Evolutionary conservation across 1,284 basidiomycete species (phyloP), one percentile per base, ranked within the genome.

Genomic region (Cutaneotrichosporon sp.): DNA sequence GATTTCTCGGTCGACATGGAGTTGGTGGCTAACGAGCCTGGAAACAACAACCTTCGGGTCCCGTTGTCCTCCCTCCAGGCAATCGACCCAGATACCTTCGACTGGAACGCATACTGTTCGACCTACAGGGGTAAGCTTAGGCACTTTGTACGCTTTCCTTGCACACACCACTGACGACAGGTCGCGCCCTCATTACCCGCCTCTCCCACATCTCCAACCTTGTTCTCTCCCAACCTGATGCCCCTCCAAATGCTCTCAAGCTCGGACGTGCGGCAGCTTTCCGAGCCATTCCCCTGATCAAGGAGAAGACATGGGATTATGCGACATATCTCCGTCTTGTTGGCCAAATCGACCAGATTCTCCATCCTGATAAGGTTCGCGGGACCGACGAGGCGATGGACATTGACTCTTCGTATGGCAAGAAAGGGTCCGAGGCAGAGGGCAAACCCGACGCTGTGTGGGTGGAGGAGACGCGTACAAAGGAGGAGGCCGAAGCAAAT

Each of bases 121-220:
- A 64, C 64, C 2, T 72, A 72, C 53, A 60, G 59, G 52, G 70
- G 70, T 68, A 27, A 50, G 60, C 35, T 24, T n/a, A n/a, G n/a
- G n/a, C n/a, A n/a, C n/a, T n/a, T n/a, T n/a, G n/a, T n/a, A n/a
- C n/a, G 19, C 22, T 43, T 47, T 31, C 32, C 3, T 11, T 17
- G 20, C 38, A 9, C 25, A 17, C 19, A 39, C 34, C 11, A 53
- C 47, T 38, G 41, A 52, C 52, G 5, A 2, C 54, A 71, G 70
- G 65, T 24, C 68, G 71, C 45, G 68, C 71, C 14, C 58, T 71
- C 29, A 71, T 73, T 53, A 68, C 63, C 4, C 67, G 71, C 12
- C 55, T 69, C 2, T 31, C 49, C 2, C 61, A 65, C 44, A 60
- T 72, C 20, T 44, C 65, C 14, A 41, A 39, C 7, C 26, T 64